Evolutionary conservation across 139 green algal species (phyloP), one percentile per base, ranked within the genome.

Genomic region (Chlamydomonas sp.): DNA sequence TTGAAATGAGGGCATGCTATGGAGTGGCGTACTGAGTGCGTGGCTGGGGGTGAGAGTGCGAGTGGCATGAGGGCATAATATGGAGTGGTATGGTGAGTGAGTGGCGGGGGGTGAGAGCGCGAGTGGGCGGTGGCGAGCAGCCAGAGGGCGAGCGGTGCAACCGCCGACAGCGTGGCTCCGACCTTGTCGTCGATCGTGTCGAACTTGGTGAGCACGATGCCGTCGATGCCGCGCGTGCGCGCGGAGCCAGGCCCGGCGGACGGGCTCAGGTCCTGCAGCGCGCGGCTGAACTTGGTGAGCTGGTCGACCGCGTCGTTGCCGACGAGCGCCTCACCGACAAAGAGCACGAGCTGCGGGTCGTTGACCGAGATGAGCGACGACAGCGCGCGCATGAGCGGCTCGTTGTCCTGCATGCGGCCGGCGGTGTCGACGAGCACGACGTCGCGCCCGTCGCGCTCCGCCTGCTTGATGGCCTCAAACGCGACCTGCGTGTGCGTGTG

Each of bases 291-390:
- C 79, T 97, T 99, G 71, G 85, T 85, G 28, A 99, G 87, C 72
- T 99, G 95, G 83, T 99, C 94, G n/a, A 98, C 91, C 4, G 90
- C 93, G 74, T 99, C 95, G 72, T 98, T 98, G 65, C 95, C 95
- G 35, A 99, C 95, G 50, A 99, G 82, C 29, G 95, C 95, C 84
- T 99, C 95, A 6, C 95, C 95, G 62, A 99, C 95, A 83, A 99
- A 99, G 57, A 99, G 85, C 68, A 97, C 90, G 50, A 98, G 82
- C 71, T 99, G 86, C 34, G 95, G 95, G 36, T 88, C 37, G 77
- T 99, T 99, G 5, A 95, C 61, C 70, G 81, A 86, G 80, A 99
- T 95, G 0, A 99, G 87, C 66, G 89, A 94, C 67, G 86, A 86
- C 57, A 99, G 85, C n/a, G 95, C 88, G 13, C 92, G 85, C 95